phyloP scores from a whole-genome alignment of 805 yeast genomes.

The Nematodospora valgi region DNA sequence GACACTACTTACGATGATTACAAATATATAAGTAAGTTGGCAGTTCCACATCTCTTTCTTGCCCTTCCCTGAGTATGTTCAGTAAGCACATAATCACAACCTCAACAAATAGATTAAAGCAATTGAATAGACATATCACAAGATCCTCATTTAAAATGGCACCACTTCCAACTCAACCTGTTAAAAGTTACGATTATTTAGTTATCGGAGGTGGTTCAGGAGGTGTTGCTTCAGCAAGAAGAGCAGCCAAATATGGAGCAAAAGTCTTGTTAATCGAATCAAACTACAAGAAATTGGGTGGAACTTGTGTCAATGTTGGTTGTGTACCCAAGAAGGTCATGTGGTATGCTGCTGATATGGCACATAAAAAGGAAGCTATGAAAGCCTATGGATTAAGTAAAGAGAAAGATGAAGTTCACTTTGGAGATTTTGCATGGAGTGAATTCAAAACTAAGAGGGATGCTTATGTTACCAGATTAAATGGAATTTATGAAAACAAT shows the following conservation, averaged over 20 bases:
- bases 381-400: conserved; percentile 77
- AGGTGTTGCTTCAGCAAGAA: conserved; percentile 97
- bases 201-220: conserved; percentile 99
- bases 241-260: conserved; percentile 94
- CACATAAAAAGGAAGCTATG: conserved; percentile 70
- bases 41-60: too few relatives aligned
- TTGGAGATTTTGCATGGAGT: conserved; percentile 73
- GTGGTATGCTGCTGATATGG: conserved; percentile 97
- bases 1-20: too few relatives aligned
- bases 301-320: conserved; percentile 98
- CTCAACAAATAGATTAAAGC: conserved; percentile 16
- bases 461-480: conserved; percentile 81
- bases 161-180: conserved; percentile 35
- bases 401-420: conserved; percentile 46
- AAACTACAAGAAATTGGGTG: conserved; percentile 69
- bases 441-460: conserved; percentile 83
- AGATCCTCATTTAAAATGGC: conserved; percentile 43
- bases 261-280: conserved; percentile 81
- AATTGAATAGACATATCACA: conserved; percentile 28
- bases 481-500: conserved; percentile 91
- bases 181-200: conserved; percentile 74
- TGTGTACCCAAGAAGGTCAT: conserved; percentile 98
- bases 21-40: background rate
- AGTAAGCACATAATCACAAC: conserved; percentile 11
- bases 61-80: too few relatives aligned